phyloP scores from a whole-genome alignment of 176 grass and related monocot genomes.

The Typha latifolia region DNA sequence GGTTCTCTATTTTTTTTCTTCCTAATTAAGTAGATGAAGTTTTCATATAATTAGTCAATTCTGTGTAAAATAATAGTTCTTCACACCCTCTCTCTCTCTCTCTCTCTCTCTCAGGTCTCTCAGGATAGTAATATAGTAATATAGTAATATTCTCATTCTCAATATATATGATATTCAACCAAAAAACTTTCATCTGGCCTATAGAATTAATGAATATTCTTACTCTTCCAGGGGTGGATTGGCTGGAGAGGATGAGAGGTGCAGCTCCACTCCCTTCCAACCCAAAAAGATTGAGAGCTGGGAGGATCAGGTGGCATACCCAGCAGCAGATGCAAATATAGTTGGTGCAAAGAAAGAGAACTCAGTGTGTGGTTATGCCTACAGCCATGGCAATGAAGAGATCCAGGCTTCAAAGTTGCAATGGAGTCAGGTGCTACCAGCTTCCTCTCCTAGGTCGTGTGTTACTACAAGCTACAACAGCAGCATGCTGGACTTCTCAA shows the following conservation, averaged over 20 bases:
- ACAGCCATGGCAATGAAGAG: conserved; percentile 29
- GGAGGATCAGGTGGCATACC: conserved; percentile 25
- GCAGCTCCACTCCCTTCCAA: conserved; percentile 28
- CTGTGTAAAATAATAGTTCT: not conserved
- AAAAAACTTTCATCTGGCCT: too few species aligned
- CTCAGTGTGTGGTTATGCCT: not conserved
- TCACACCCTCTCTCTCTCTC: not conserved
- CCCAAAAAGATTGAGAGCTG: conserved; percentile 26
- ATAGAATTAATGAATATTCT: too few species aligned
- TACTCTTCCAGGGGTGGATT: conserved; percentile 32
- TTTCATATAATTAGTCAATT: not conserved
- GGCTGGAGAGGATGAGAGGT: conserved; percentile 35
- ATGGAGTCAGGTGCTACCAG: conserved; percentile 50
- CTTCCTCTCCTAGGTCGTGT: conserved; percentile 74
- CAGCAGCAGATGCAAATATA: conserved; percentile 25
- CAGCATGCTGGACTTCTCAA: conserved; percentile 82
- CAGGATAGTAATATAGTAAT: too few species aligned
- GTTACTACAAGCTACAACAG: conserved; percentile 45
- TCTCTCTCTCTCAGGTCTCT: not conserved
- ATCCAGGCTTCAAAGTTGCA: conserved; percentile 40
- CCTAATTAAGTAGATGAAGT: too few species aligned
- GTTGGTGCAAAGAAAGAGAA: conserved; percentile 12
- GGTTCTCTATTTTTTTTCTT: too few species aligned
- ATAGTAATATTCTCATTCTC: too few species aligned
- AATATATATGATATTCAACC: too few species aligned